Conservation (phyloP, 2,329 filamentous ascomycete genomes). For the Aureobasidium vineae region DNA sequence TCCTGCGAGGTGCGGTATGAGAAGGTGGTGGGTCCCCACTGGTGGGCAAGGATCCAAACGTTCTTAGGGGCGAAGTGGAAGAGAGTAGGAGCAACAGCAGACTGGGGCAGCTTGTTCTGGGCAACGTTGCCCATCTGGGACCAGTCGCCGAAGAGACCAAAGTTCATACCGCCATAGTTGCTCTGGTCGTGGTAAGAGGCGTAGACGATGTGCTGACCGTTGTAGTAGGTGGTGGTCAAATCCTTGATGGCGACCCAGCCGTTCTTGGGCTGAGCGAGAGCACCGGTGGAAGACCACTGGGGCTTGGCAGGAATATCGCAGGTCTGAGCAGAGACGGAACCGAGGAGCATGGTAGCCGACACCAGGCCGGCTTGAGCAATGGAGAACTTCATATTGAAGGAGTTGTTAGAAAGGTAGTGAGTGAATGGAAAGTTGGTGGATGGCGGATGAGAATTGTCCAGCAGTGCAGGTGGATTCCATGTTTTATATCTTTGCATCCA, state of each 20-base stretch:
- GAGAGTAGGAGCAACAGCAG: slow-evolving; percentile 59
- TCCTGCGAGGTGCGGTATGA: slow-evolving; percentile 60
- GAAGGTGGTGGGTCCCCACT: slow-evolving; percentile 62
- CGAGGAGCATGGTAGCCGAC: slow-evolving; percentile 24
- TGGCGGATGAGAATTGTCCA: slow-evolving; percentile 1
- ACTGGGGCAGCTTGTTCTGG: slow-evolving; percentile 53
- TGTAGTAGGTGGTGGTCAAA: slow-evolving; percentile 57
- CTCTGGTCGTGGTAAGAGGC: slow-evolving; percentile 51
- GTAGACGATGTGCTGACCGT: slow-evolving; percentile 62
- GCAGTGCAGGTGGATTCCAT: neutral
- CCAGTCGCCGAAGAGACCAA: slow-evolving; percentile 56
- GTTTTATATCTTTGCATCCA: slow-evolving; percentile 10
- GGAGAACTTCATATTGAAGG: slow-evolving; percentile 27
- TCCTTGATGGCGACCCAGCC: slow-evolving; percentile 63
- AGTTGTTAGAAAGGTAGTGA: slow-evolving; percentile 9
- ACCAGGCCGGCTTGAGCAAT: slow-evolving; percentile 23
- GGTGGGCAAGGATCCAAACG: slow-evolving; percentile 64
- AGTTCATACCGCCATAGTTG: slow-evolving; percentile 59
- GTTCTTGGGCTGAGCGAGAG: slow-evolving; percentile 53
- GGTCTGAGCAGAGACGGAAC: slow-evolving; percentile 27
- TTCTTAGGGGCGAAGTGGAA: slow-evolving; percentile 63
- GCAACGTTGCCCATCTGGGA: slow-evolving; percentile 50
- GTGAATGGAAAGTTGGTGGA: slow-evolving; percentile 16
- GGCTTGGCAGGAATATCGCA: slow-evolving; percentile 58
- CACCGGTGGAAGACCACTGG: slow-evolving; percentile 54